These are phyloP conservation scores for Acer negundo DNA, from an alignment of 345 rosid species.

Conservation along the genomic window DNA sequence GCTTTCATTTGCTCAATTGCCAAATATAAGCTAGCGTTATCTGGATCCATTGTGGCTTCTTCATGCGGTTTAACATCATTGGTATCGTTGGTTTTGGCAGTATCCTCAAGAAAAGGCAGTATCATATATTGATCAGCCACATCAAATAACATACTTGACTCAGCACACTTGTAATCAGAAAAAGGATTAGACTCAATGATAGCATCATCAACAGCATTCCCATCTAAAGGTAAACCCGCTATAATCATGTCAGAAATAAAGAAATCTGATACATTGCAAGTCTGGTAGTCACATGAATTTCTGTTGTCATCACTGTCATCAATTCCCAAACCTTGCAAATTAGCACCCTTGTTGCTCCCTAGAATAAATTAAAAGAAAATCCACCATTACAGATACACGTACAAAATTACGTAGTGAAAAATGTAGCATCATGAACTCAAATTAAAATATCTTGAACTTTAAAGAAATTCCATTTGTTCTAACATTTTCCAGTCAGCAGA, in stretches of 20 bases:
- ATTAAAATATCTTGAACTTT: background rate
- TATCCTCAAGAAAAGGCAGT: conserved; percentile 75
- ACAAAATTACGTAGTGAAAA: background rate
- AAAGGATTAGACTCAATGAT: conserved; percentile 35
- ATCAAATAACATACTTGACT: conserved; percentile 57
- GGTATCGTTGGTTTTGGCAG: conserved; percentile 45
- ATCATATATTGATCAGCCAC: conserved; percentile 72
- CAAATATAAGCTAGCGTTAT: conserved; percentile 53
- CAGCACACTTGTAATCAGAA: conserved; percentile 63
- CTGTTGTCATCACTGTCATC: conserved; percentile 40
- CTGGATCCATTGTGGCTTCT: conserved; percentile 40
- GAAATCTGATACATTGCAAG: conserved; percentile 65
- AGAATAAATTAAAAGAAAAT: conserved; percentile 11
- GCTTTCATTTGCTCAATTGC: conserved; percentile 70
- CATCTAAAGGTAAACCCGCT: conserved; percentile 52
- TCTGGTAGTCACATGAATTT: conserved; percentile 44
- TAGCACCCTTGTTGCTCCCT: conserved; percentile 33
- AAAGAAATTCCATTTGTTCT: background rate
- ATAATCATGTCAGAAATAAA: conserved; percentile 64
- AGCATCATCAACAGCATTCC: conserved; percentile 36
- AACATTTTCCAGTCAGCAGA: background rate
- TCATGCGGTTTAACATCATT: conserved; percentile 48
- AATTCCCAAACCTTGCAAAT: conserved; percentile 32
- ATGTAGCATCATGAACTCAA: background rate
- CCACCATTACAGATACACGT: background rate